Base-by-base conservation (phyloP, 1,284 basidiomycete genomes). In the Ustanciosporium gigantosporum region DNA sequence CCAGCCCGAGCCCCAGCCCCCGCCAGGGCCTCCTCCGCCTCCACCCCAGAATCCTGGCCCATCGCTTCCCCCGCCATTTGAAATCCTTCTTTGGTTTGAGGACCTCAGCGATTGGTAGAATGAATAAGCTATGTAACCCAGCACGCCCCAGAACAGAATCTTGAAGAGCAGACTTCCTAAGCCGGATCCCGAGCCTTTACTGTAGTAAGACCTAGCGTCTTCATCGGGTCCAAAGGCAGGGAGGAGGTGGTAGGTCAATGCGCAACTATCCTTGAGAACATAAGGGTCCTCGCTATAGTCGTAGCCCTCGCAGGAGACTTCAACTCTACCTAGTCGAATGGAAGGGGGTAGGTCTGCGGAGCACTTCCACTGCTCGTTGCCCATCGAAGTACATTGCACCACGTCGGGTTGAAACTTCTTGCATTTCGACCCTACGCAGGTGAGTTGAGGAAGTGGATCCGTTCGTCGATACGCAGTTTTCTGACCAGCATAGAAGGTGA, bases 261-360 rank as follows among this genome's bases (percentile, higher is more conserved):
- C 55, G 35, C 70, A 72, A 6, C 57, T 61, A 20, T 46, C 66
- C 82, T 90, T 90, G 47, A 94, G 79, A 13, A 96, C 87, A 73
- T 87, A 85, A 0, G 84, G 82, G 78, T 96, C 91, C 1, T 89
- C 88, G 0, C 90, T 83, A 21, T 82, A 80, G 25, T 82, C 83
- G 86, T 87, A 96, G 9, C 92, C 91, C 80, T 96, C 92, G 70
- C 92, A 96, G 17, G 85, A 86, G 2, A 96, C 87, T 53, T 86
- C 83, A 0, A 94, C 86, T 46, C 85, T 82, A 7, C 92, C 92
- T 51, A 96, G 87, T 14, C 89, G 82, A 44, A 93, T 76, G 3
- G 84, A 81, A 34, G 86, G 84, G 3, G 91, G 91, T 8, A 96
- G 81, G 74, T 96, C 91, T 6, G 91, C 89, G 74, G 90, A 86